Conservation (phyloP, 257 asterid genomes). For the Coffea eugenioides region DNA sequence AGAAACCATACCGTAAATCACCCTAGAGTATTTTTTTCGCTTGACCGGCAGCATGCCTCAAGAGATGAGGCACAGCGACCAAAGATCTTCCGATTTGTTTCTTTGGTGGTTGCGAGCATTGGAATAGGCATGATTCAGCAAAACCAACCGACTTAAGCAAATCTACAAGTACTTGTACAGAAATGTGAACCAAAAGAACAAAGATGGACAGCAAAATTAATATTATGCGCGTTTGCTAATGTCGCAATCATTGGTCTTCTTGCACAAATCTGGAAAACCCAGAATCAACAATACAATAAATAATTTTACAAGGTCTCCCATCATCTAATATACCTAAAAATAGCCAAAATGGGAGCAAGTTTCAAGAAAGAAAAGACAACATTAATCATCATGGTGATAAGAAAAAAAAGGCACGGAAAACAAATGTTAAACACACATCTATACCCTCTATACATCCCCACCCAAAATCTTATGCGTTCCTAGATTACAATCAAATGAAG, state of each 20-base stretch:
- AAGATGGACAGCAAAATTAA: background rate
- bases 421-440: slow-evolving; percentile 20
- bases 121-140: background rate
- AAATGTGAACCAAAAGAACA: background rate
- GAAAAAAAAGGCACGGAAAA: background rate
- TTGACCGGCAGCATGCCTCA: background rate
- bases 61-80: background rate
- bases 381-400: background rate
- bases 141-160: background rate
- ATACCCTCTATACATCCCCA: slow-evolving; percentile 33
- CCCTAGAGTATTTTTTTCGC: background rate
- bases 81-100: background rate
- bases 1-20: background rate
- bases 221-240: background rate
- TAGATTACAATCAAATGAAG: slow-evolving; percentile 25
- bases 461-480: slow-evolving; percentile 30
- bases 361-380: background rate
- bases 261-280: slow-evolving; percentile 13
- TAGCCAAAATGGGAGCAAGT: slow-evolving; percentile 6
- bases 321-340: slow-evolving; percentile 13
- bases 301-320: slow-evolving; percentile 4
- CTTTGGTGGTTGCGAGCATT: background rate
- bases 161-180: background rate
- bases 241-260: slow-evolving; percentile 9
- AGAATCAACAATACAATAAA: slow-evolving; percentile 15